Conservation (phyloP, 1,139 yeast genomes). For the Torulaspora pretoriensis region DNA sequence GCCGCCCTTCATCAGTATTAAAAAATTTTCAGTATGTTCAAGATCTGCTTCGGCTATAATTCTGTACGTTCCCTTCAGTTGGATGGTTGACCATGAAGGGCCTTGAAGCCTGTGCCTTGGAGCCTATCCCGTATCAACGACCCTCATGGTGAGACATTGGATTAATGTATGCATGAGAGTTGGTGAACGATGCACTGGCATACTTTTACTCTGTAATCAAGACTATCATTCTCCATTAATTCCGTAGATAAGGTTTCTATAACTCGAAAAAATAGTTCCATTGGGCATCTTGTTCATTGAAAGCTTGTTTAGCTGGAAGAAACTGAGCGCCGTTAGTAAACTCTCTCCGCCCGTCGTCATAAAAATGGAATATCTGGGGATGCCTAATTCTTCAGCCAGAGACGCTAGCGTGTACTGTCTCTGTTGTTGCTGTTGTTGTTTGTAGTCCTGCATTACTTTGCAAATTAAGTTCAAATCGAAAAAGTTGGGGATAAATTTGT, state of each 20-base stretch:
- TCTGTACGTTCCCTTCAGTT: background rate
- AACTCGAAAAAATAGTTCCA: constrained; percentile 40
- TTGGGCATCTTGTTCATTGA: constrained; percentile 38
- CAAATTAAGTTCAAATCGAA: constrained; percentile 83
- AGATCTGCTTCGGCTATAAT: constrained; percentile 1
- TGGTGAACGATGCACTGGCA: too few relatives aligned
- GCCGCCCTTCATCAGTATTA: constrained; percentile 11
- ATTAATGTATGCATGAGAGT: too few relatives aligned
- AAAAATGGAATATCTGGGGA: constrained; percentile 49
- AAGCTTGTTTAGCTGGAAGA: constrained; percentile 46
- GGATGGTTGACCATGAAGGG: background rate
- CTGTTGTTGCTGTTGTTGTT: constrained; percentile 23
- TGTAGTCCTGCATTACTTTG: constrained; percentile 42
- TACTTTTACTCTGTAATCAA: background rate
- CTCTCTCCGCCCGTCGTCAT: constrained; percentile 47
- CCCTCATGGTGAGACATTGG: background rate
- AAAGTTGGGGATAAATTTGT: constrained; percentile 72
- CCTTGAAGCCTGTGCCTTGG: background rate
- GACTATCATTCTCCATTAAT: constrained; percentile 25
- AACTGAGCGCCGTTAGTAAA: constrained; percentile 54
- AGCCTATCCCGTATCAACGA: too few relatives aligned
- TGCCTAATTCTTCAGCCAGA: constrained; percentile 54
- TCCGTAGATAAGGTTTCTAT: constrained; percentile 55
- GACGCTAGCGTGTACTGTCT: constrained; percentile 35
- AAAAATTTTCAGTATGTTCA: constrained; percentile 9